phyloP scores from a whole-genome alignment of 345 rosid genomes.

The Acer negundo region DNA sequence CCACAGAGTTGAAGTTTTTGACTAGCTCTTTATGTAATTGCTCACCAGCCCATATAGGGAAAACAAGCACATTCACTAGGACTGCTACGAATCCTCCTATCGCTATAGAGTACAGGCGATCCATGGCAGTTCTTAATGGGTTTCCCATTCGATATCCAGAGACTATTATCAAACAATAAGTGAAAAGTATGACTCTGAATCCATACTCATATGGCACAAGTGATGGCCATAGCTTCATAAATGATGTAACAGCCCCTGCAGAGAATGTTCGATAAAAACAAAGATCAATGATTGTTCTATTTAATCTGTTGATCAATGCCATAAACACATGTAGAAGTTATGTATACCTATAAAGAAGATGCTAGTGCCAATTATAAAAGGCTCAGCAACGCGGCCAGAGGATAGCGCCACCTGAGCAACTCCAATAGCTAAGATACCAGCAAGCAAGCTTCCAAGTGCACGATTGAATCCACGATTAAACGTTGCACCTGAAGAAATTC shows the following conservation, averaged over 20 bases:
- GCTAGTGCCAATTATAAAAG: constrained; percentile 59
- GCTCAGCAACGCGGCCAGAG: constrained; percentile 49
- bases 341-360: constrained; percentile 64
- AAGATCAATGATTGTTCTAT: not conserved
- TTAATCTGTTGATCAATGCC: not conserved
- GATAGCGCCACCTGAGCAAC: constrained; percentile 47
- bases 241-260: constrained; percentile 60
- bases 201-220: constrained; percentile 68
- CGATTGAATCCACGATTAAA: constrained; percentile 76
- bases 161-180: constrained; percentile 64
- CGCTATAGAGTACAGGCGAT: constrained; percentile 62
- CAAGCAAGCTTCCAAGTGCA: constrained; percentile 63
- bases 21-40: constrained; percentile 58
- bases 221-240: constrained; percentile 68
- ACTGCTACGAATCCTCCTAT: constrained; percentile 69
- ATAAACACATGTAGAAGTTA: not conserved
- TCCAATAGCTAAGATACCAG: constrained; percentile 53
- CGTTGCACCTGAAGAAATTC: constrained; percentile 49
- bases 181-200: constrained; percentile 60
- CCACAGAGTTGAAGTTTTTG: constrained; percentile 45
- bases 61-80: constrained; percentile 59
- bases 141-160: constrained; percentile 66
- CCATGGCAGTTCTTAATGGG: constrained; percentile 62
- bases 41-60: constrained; percentile 69
- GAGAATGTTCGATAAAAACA: not conserved